phyloP scores from a whole-genome alignment of 768 basidiomycete genomes.

The Galerina marginata region DNA sequence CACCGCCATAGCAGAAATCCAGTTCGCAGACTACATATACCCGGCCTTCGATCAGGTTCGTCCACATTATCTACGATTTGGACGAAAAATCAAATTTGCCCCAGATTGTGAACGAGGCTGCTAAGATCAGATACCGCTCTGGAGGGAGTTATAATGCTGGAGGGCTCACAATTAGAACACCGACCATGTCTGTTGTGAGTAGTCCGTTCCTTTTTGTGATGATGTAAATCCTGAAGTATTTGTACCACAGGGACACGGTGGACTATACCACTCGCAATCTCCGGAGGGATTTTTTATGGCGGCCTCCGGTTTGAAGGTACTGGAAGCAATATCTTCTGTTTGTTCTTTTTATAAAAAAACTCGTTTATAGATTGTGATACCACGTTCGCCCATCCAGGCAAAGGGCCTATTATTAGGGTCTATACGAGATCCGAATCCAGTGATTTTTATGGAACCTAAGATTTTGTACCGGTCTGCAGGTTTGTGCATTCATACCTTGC shows the following conservation, averaged over 20 bases:
- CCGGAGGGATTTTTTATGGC: slow-evolving; percentile 96
- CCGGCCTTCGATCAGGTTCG: slow-evolving; percentile 94
- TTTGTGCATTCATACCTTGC: slow-evolving; percentile 25
- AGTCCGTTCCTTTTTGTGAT: slow-evolving; percentile 21
- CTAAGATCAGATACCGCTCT: slow-evolving; percentile 90
- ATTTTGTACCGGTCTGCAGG: slow-evolving; percentile 90
- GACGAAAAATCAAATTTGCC: neutral
- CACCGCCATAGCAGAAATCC: slow-evolving; percentile 93
- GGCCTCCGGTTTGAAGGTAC: slow-evolving; percentile 85
- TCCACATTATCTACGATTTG: neutral
- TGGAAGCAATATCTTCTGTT: neutral
- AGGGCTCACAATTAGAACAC: slow-evolving; percentile 79
- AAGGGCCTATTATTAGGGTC: slow-evolving; percentile 88
- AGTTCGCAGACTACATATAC: slow-evolving; percentile 90
- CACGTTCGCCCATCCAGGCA: slow-evolving; percentile 94
- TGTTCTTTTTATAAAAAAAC: neutral
- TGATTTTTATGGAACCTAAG: slow-evolving; percentile 96
- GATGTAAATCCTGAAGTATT: neutral
- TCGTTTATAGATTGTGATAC: slow-evolving; percentile 77
- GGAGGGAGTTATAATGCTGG: slow-evolving; percentile 87
- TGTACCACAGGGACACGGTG: slow-evolving; percentile 70
- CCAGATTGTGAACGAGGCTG: slow-evolving; percentile 93
- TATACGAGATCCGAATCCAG: slow-evolving; percentile 92
- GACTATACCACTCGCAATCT: slow-evolving; percentile 92
- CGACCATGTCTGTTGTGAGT: slow-evolving; percentile 86